Conservation (phyloP, 345 rosid genomes). For the Camelina sativa region DNA sequence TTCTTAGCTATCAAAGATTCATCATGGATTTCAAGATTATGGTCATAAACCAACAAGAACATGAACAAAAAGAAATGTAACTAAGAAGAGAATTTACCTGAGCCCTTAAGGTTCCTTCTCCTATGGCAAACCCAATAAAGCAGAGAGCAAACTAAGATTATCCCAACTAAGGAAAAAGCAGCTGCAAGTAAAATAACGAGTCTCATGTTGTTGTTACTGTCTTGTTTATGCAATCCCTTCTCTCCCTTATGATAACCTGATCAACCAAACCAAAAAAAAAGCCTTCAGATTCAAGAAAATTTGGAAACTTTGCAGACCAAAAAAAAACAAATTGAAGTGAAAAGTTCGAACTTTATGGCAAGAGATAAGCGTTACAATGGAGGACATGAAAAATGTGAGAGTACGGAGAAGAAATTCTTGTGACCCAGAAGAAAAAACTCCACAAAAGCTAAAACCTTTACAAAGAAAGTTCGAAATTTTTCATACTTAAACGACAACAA, state of each 20-base stretch:
- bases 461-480: conserved; percentile 5
- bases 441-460: conserved; percentile 32
- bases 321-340: conserved; percentile 10
- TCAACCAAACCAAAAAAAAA: conserved; percentile 18
- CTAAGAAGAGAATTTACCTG: conserved; percentile 50
- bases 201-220: conserved; percentile 51
- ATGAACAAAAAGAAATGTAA: conserved; percentile 5
- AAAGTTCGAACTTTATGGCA: conserved; percentile 26
- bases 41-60: conserved; percentile 22
- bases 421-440: conserved; percentile 27
- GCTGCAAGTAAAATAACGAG: conserved; percentile 57
- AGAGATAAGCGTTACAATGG: conserved; percentile 21
- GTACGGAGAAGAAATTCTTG: conserved; percentile 19
- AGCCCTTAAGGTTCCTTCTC: conserved; percentile 50
- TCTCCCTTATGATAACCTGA: conserved; percentile 57
- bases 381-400: conserved; percentile 27
- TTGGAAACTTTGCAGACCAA: not conserved
- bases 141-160: conserved; percentile 49
- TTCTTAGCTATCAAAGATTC: conserved; percentile 11
- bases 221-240: conserved; percentile 47
- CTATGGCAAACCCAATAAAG: conserved; percentile 59
- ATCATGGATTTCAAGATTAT: not conserved
- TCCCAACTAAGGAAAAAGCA: conserved; percentile 57
- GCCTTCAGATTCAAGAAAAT: conserved; percentile 28
- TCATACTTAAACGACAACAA: conserved; percentile 20